Evolutionary conservation across 2,329 filamentous ascomycete species (phyloP).

Genomic region (Orbilia quercus): DNA sequence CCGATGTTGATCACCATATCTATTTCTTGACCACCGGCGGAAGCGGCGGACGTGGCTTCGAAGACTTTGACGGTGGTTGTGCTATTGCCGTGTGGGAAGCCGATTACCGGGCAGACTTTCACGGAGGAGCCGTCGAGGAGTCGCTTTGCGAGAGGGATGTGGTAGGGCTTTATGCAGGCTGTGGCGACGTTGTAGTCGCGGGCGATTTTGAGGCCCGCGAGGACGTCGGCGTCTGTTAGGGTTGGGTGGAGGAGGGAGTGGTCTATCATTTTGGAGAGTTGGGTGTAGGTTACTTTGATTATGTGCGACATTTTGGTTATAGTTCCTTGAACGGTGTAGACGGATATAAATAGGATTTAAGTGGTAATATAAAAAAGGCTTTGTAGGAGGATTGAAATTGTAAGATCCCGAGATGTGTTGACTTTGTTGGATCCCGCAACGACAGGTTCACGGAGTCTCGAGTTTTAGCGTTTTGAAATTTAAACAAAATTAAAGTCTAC

Average conservation of each 20-base stretch:
- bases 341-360: slow-evolving; percentile 59
- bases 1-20: slow-evolving; percentile 74
- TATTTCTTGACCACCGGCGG: slow-evolving; percentile 68
- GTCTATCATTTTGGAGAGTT: slow-evolving; percentile 70
- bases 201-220: slow-evolving; percentile 66
- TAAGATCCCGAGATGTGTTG: slow-evolving; percentile 28
- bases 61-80: slow-evolving; percentile 69
- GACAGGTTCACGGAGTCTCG: neutral
- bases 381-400: too few species aligned
- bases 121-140: slow-evolving; percentile 67
- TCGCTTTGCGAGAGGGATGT: slow-evolving; percentile 66
- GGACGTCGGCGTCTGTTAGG: slow-evolving; percentile 70
- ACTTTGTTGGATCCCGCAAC: slow-evolving; percentile 43
- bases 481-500: neutral
- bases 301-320: slow-evolving; percentile 33
- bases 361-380: slow-evolving; percentile 9
- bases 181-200: slow-evolving; percentile 68
- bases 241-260: slow-evolving; percentile 73
- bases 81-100: slow-evolving; percentile 72
- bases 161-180: slow-evolving; percentile 71
- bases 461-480: neutral
- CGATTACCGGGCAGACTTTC: slow-evolving; percentile 70
- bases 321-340: neutral
- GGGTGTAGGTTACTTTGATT: slow-evolving; percentile 34
- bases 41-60: slow-evolving; percentile 67